Conservation (phyloP, 179 eudicot species). For the Gypsophila paniculata region DNA sequence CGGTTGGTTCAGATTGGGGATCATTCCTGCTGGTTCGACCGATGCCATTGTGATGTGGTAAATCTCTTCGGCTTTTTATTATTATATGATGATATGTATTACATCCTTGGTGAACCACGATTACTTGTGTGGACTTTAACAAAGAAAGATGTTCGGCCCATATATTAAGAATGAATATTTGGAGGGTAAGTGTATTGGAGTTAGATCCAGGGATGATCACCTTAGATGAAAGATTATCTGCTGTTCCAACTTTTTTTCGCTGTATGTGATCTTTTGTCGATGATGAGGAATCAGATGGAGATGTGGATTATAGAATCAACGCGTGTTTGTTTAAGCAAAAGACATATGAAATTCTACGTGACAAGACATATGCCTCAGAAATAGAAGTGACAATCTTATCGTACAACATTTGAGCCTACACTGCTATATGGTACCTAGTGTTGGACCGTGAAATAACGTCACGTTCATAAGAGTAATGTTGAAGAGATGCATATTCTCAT, state of each 20-base stretch:
- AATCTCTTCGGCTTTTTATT: neutral
- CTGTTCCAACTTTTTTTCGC: too few species aligned
- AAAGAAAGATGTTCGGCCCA: too few species aligned
- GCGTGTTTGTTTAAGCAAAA: neutral
- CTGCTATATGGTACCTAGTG: neutral
- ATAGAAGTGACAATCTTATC: neutral
- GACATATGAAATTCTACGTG: neutral
- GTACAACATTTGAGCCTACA: neutral
- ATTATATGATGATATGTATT: neutral
- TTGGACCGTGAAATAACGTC: neutral
- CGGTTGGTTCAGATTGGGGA: conserved; percentile 72
- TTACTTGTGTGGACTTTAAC: neutral
- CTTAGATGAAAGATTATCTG: too few species aligned
- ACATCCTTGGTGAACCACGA: neutral
- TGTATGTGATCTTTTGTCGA: neutral
- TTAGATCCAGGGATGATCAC: too few species aligned
- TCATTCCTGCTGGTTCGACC: conserved; percentile 96
- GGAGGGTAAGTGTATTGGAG: too few species aligned
- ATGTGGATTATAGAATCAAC: neutral
- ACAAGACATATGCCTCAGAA: neutral
- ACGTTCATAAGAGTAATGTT: neutral
- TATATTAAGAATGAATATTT: too few species aligned
- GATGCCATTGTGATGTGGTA: conserved; percentile 98
- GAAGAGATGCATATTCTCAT: neutral
- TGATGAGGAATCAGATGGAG: neutral